phyloP scores from a whole-genome alignment of 768 basidiomycete genomes.

The Hypholoma fasciculare region DNA sequence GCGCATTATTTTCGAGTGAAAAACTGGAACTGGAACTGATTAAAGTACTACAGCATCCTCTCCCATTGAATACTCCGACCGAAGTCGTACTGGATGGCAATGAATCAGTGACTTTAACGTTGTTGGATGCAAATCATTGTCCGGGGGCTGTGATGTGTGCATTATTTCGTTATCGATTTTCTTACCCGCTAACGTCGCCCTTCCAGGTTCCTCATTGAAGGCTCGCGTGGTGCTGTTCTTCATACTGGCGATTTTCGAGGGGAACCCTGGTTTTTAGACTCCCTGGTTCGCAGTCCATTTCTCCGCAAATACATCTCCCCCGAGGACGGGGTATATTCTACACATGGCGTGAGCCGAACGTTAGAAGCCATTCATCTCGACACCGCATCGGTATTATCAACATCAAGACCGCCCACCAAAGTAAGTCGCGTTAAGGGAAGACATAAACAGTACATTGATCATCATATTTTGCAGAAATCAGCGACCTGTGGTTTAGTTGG shows the following conservation, averaged over 20 bases:
- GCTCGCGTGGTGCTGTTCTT: slow-evolving; percentile 65
- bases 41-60: slow-evolving; percentile 42
- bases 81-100: slow-evolving; percentile 53
- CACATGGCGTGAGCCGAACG: slow-evolving; percentile 33
- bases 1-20: slow-evolving; percentile 19
- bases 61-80: slow-evolving; percentile 68
- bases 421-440: slow-evolving; percentile 25
- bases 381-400: slow-evolving; percentile 65
- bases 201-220: slow-evolving; percentile 81
- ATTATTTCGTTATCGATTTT: neutral
- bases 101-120: slow-evolving; percentile 69
- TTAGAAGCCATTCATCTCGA: slow-evolving; percentile 84
- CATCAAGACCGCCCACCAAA: slow-evolving; percentile 58
- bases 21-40: neutral
- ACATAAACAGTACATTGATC: neutral
- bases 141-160: slow-evolving; percentile 90
- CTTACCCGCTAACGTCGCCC: neutral
- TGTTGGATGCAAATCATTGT: slow-evolving; percentile 92
- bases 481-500: slow-evolving; percentile 68
- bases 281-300: slow-evolving; percentile 65
- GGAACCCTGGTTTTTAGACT: slow-evolving; percentile 77
- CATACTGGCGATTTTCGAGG: slow-evolving; percentile 95
- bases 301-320: slow-evolving; percentile 65
- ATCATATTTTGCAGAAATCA: slow-evolving; percentile 43
- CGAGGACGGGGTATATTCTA: slow-evolving; percentile 8